A percentile compares a stretch with the other conserved stretches of the same genome.
Conservation (phyloP, 2,329 filamentous ascomycete genomes). For the Domatiomyces catenatus region DNA sequence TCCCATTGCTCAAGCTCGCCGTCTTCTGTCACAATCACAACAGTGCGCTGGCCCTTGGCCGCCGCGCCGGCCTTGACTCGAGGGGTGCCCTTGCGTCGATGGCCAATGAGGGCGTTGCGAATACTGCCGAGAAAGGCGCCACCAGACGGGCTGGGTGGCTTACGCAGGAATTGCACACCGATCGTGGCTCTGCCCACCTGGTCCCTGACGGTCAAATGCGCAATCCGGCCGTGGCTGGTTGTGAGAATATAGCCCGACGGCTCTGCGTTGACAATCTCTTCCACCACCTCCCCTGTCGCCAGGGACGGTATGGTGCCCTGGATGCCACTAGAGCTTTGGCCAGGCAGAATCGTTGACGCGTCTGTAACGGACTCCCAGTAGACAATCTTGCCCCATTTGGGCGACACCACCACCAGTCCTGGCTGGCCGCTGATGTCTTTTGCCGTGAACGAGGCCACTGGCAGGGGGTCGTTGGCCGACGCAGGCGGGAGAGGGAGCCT, state of each 20-base stretch:
- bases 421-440: conserved; percentile 66
- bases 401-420: conserved; percentile 74
- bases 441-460: conserved; percentile 68
- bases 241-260: conserved; percentile 72
- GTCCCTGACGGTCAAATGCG: conserved; percentile 75
- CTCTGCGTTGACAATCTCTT: conserved; percentile 67
- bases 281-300: conserved; percentile 61
- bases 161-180: conserved; percentile 59
- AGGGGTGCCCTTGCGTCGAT: conserved; percentile 60
- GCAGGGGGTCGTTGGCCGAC: conserved; percentile 53
- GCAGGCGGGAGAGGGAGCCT: conserved; percentile 59
- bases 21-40: conserved; percentile 62
- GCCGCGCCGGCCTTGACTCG: conserved; percentile 57
- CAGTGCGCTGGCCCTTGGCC: conserved; percentile 67
- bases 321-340: conserved; percentile 64
- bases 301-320: conserved; percentile 60
- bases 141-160: conserved; percentile 34
- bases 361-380: conserved; percentile 95
- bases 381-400: conserved; percentile 66
- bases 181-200: conserved; percentile 72
- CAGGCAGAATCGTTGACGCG: conserved; percentile 68
- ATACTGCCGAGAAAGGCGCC: conserved; percentile 68
- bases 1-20: conserved; percentile 76
- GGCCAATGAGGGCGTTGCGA: conserved; percentile 56
- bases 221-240: conserved; percentile 72